A percentile compares a stretch with the other conserved stretches of the same genome.
Evolutionary conservation across 1,284 basidiomycete genomes (phyloP).

Genomic region (Papiliotrema terrestris): DNA sequence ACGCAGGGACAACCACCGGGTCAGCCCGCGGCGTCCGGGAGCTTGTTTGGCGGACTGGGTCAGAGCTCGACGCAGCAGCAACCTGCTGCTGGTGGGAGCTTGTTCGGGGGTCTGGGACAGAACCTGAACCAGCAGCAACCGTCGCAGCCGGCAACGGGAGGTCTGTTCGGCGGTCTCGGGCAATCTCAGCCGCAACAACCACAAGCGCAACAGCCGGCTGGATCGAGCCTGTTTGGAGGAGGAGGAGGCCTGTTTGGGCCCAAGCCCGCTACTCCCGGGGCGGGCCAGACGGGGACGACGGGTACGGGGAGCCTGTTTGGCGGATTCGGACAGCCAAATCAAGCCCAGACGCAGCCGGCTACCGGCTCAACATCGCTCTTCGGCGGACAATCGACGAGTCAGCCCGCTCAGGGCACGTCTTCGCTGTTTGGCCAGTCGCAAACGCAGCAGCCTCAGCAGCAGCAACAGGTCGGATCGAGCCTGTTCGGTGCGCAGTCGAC

Average conservation of each 20-base stretch:
- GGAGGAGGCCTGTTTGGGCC: constrained; percentile 9
- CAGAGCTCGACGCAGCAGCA: neutral
- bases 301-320: constrained; percentile 8
- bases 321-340: neutral
- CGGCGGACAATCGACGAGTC: constrained; percentile 3
- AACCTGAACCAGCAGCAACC: neutral
- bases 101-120: constrained; percentile 10
- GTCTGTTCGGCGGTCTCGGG: constrained; percentile 4
- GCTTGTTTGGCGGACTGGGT: constrained; percentile 11
- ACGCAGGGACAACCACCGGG: neutral
- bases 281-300: neutral
- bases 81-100: constrained; percentile 4
- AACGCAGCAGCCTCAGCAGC: constrained; percentile 3
- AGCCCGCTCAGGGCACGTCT: neutral
- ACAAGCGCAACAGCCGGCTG: neutral
- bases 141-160: constrained; percentile 1
- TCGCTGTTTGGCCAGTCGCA: constrained; percentile 8
- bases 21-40: constrained; percentile 1
- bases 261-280: constrained; percentile 6
- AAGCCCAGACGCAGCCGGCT: neutral
- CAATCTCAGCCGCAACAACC: neutral
- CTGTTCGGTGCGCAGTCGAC: constrained; percentile 7
- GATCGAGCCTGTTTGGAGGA: constrained; percentile 9
- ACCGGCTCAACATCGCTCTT: constrained; percentile 1
- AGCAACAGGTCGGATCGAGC: constrained; percentile 1